phyloP scores from a whole-genome alignment of 352 stramenopile genomes.

The Poterioochromonas sp. region DNA sequence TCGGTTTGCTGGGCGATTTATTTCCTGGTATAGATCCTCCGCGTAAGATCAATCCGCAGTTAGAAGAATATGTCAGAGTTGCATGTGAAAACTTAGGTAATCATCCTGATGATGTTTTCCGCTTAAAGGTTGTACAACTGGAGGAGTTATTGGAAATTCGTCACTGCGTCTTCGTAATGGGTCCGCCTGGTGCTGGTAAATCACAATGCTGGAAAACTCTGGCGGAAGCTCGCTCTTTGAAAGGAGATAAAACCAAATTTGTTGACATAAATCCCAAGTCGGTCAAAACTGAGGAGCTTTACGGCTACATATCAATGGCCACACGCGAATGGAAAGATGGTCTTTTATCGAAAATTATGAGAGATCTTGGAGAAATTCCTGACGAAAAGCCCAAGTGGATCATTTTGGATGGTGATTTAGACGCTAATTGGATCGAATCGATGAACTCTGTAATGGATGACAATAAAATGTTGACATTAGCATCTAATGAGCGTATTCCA shows the following conservation, averaged over 20 bases:
- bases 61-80: conserved; percentile 75
- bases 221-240: conserved; percentile 60
- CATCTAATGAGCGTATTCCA: conserved; percentile 89
- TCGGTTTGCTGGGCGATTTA: conserved; percentile 80
- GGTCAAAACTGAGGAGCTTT: conserved; percentile 87
- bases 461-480: conserved; percentile 88
- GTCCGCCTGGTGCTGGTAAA: conserved; percentile 80
- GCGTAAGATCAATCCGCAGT: conserved; percentile 75
- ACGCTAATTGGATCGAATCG: conserved; percentile 94
- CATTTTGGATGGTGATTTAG: conserved; percentile 87
- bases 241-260: conserved; percentile 48
- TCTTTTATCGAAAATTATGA: conserved; percentile 86
- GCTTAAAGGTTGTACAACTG: conserved; percentile 86
- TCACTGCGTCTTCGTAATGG: conserved; percentile 93
- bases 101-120: conserved; percentile 80
- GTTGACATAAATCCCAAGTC: conserved; percentile 87
- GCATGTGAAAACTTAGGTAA: conserved; percentile 74
- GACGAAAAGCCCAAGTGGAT: conserved; percentile 92
- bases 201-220: conserved; percentile 89
- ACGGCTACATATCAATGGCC: conserved; percentile 86
- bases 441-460: conserved; percentile 96
- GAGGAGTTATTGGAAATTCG: conserved; percentile 84
- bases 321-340: conserved; percentile 92
- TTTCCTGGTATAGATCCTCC: conserved; percentile 84
- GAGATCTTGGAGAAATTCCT: conserved; percentile 76